phyloP scores from a whole-genome alignment of 169 alveolate species.

The Plasmodium malariae region DNA sequence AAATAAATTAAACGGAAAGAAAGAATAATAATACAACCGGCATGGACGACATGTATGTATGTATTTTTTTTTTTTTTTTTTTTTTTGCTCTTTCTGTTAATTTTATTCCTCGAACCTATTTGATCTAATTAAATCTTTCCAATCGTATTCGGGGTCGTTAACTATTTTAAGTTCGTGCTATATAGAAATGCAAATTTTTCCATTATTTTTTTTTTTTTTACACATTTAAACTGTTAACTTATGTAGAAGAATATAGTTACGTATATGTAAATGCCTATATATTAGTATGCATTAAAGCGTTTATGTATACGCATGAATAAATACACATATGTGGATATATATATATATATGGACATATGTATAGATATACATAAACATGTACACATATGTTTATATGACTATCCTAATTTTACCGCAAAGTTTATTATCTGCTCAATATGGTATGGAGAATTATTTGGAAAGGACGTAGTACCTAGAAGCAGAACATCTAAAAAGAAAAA shows the following conservation, averaged over 20 bases:
- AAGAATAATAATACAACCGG: neutral
- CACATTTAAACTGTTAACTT: too few relatives aligned
- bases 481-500: constrained; percentile 25
- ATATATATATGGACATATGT: neutral
- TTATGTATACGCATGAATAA: neutral
- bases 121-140: constrained; percentile 78
- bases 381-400: neutral
- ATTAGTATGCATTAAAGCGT: neutral
- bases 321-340: neutral
- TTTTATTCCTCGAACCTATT: constrained; percentile 37
- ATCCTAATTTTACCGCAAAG: constrained; percentile 44
- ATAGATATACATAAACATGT: neutral
- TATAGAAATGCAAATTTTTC: neutral
- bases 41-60: neutral
- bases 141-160: constrained; percentile 78
- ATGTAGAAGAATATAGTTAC: too few relatives aligned
- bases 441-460: constrained; percentile 61
- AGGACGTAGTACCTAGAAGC: constrained; percentile 64
- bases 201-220: neutral
- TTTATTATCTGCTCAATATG: constrained; percentile 68
- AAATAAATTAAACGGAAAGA: neutral
- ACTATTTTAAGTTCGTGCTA: constrained; percentile 77
- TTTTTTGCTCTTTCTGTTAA: neutral
- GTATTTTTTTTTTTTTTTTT: neutral
- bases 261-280: neutral